Percentiles rank a stretch among this genome's conserved stretches.
phyloP scores from a whole-genome alignment of 2,329 filamentous ascomycete species.

The Diaporthe aspalathi region DNA sequence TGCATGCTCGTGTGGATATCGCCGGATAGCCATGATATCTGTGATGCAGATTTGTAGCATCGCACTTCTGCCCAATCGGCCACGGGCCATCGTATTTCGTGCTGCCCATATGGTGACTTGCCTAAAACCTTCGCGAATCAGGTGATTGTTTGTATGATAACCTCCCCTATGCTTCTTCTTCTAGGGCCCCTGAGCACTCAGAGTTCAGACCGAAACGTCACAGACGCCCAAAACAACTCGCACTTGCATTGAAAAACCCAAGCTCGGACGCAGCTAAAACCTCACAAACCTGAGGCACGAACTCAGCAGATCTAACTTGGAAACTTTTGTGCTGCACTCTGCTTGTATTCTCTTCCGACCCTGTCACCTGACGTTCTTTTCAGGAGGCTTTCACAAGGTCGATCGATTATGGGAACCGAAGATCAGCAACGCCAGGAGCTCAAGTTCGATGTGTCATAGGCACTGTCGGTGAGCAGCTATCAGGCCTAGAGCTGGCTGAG shows the following conservation, averaged over 20 bases:
- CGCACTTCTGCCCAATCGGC: slow-evolving; percentile 1
- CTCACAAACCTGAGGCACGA: neutral
- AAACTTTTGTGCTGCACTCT: no score
- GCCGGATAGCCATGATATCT: neutral
- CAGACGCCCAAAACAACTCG: neutral
- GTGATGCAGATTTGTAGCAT: neutral
- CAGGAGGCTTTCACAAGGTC: no score
- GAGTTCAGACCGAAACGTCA: slow-evolving; percentile 14
- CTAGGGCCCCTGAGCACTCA: neutral
- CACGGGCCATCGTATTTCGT: neutral
- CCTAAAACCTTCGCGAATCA: no score
- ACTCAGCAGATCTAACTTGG: neutral
- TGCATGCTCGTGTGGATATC: no score
- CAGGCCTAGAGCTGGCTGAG: no score
- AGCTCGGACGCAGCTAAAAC: slow-evolving; percentile 14
- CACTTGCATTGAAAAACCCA: neutral
- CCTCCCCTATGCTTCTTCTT: neutral
- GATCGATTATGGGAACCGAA: no score
- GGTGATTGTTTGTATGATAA: neutral
- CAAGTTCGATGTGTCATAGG: no score
- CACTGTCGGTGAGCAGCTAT: no score
- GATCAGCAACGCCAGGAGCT: no score
- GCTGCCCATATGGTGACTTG: neutral
- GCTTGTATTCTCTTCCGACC: no score
- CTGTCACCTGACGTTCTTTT: no score